phyloP scores from a whole-genome alignment of 164 flowering plant genomes.

The grape (Vitis vinifera) region DNA sequence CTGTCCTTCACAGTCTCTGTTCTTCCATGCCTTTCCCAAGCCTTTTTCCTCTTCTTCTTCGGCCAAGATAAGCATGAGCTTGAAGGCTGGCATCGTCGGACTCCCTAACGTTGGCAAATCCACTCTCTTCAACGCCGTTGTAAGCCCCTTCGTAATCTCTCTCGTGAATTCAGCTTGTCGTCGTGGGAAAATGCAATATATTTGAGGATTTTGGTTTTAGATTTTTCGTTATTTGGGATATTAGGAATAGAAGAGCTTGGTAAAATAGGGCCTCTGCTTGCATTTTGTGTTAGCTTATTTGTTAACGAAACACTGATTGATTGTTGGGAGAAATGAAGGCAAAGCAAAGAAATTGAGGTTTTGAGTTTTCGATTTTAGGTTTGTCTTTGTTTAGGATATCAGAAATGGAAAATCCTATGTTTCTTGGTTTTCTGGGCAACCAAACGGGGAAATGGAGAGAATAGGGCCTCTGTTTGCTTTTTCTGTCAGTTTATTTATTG shows the following conservation, averaged over 20 bases:
- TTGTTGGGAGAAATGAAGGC: background rate
- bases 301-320: too few relatives aligned
- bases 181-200: background rate
- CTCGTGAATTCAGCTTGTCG: background rate
- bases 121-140: slow-evolving; percentile 96
- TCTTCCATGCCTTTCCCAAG: background rate
- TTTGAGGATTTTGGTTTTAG: slow-evolving; percentile 37
- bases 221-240: too few relatives aligned
- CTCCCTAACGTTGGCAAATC: slow-evolving; percentile 99
- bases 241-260: too few relatives aligned
- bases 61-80: slow-evolving; percentile 79
- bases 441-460: background rate
- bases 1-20: slow-evolving; percentile 1
- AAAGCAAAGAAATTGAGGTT: background rate
- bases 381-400: background rate
- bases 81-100: slow-evolving; percentile 97
- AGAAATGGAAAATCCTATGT: background rate
- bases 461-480: too few relatives aligned
- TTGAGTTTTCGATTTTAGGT: background rate
- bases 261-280: background rate
- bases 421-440: background rate
- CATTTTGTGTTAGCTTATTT: background rate
- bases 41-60: slow-evolving; percentile 30
- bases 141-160: slow-evolving; percentile 31
- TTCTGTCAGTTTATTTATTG: too few relatives aligned